Evolutionary conservation across 164 flowering plant species (phyloP), one percentile per base, ranked within the genome.

Genomic region (Paratinospora sagittata): DNA sequence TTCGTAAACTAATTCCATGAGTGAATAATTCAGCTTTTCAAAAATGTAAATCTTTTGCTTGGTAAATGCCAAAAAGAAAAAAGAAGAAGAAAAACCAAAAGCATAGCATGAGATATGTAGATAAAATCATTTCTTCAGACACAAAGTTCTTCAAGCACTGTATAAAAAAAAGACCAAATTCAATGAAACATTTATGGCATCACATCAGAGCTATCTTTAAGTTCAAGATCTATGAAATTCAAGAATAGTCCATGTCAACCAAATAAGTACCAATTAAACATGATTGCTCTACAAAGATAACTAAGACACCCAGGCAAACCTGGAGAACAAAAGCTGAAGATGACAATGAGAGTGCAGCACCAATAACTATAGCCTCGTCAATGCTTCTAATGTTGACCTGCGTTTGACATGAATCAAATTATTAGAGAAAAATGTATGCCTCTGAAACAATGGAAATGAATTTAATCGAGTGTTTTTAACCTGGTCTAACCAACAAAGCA

Each of bases 291-390:
- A 68, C 61, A 27, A 47, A 47, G 47, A 43, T 65, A 49, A 30
- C 47, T 57, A 17, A 47, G 43, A 66, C 67, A 65, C 27, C 63
- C 24, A 61, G 36, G 63, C 66, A 21, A 84, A 95, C 99, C 97
- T 95, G 99, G 68, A 95, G 86, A 75, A 95, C 99, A 85, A 95
- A 95, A 68, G 99, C 97, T 49, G 99, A 95, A 78, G 99, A 95
- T 27, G 99, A 95, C 75, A 95, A 79, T 70, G 98, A 95, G 52
- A 95, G 89, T 81, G 99, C 99, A 82, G 99, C 97, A 63, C 99
- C 97, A 76, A 95, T 95, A 55, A 95, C 97, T 66, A 95, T 62
- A 71, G 99, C 99, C 77, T 95, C 99, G 78, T 95, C 99, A 70
- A 90, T 69, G 65, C 90, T 95, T 90, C 99, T 88, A 77, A 95